Base-by-base conservation (phyloP, 805 yeast species). In the Candida coquimbonensis region DNA sequence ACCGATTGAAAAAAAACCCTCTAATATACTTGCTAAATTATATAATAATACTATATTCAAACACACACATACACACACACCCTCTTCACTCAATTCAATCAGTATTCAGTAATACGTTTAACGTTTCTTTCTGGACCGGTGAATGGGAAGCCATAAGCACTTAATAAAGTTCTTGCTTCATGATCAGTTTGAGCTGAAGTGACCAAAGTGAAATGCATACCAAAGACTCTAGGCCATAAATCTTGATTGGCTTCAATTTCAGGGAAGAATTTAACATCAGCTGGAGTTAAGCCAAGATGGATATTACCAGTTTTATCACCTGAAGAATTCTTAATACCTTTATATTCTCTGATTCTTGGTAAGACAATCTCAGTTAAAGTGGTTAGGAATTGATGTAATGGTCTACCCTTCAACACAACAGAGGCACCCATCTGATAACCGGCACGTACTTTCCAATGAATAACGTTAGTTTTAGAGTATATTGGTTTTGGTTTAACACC, bases 391-490 rank as follows among this genome's bases (percentile, higher is more conserved):
- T 89, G 96, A 46, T 81, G 69, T 81, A 90, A 86, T 45, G 86
- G 84, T 53, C 81, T 75, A 39, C 97, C 99, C 31, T 71, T 71
- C 45, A 95, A 69, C 48, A 75, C 78, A 13, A 83, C 82, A 60
- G 86, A 85, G 45, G 95, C 96, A 44, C 99, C 99, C 79, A 95
- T 85, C 42, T 83, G 83, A 73, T 80, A 82, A 36, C 96, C 96
- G 41, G 81, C 81, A 65, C 97, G 80, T 45, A 90, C 74, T 54
- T 81, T 81, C 96, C 96, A 90, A 39, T 78, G 75, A 44, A 90
- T 83, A 32, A 87, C 86, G 65, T 88, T 88, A 9, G 87, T 74
- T 59, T 78, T 84, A 37, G 95, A 83, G 60, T 71, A 85, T 16
- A 88, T 69, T 24, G 83, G 75, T 49, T 72, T 69, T 35, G 97